phyloP scores from a whole-genome alignment of 352 stramenopile genomes.

The Pythium myriotylum region DNA sequence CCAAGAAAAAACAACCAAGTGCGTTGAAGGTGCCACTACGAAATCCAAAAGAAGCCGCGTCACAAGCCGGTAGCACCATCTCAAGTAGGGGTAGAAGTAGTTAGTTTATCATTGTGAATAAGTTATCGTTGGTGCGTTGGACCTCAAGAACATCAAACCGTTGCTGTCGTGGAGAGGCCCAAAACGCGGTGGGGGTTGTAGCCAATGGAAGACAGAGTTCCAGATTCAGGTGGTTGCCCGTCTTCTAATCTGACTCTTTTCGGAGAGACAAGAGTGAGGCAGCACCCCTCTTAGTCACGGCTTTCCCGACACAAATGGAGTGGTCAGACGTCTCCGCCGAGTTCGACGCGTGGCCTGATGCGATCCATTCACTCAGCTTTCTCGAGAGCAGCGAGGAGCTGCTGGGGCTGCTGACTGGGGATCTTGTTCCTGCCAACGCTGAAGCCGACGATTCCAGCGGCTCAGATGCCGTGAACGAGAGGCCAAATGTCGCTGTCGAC shows the following conservation, averaged over 20 bases:
- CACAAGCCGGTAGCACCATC: too few relatives aligned
- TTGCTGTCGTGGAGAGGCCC: neutral
- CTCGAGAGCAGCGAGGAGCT: conserved; percentile 3
- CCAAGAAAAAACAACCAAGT: neutral
- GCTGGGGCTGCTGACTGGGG: neutral
- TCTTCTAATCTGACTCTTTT: neutral
- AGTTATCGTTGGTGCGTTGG: too few relatives aligned
- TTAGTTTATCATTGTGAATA: too few relatives aligned
- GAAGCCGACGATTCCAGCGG: too few relatives aligned
- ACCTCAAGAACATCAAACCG: too few relatives aligned
- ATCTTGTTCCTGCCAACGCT: too few relatives aligned
- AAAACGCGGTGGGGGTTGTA: neutral
- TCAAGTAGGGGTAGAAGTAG: too few relatives aligned
- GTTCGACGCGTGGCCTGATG: conserved; percentile 6
- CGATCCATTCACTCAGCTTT: conserved; percentile 1
- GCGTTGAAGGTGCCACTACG: neutral
- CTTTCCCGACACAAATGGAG: too few relatives aligned
- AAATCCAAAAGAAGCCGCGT: neutral
- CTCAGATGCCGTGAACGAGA: too few relatives aligned
- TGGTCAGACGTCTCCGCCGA: neutral
- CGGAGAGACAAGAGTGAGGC: too few relatives aligned
- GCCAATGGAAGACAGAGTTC: neutral
- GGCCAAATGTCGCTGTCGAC: too few relatives aligned
- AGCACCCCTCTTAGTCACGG: too few relatives aligned
- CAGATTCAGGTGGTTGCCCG: neutral